Evolutionary conservation across 176 grass and related monocot species (phyloP).

Genomic region (Bolboschoenus planiculmis): DNA sequence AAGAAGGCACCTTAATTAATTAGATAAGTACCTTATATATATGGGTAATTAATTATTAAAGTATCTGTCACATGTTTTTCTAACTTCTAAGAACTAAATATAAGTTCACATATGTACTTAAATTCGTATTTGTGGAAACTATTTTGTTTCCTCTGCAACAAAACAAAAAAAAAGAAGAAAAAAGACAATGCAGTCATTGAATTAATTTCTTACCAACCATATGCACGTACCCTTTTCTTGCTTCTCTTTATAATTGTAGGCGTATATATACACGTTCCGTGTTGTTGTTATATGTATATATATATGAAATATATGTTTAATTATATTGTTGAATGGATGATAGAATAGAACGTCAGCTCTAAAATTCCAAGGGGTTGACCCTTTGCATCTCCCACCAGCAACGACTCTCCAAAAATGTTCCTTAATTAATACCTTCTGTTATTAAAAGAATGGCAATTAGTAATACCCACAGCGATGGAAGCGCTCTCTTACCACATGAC

Average conservation of each 20-base stretch:
- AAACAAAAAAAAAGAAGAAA: not conserved
- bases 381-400: constrained; percentile 34
- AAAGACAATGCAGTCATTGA: not conserved
- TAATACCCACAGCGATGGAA: constrained; percentile 50
- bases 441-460: constrained; percentile 28
- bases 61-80: too few relatives aligned
- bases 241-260: not conserved
- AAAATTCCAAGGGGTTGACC: constrained; percentile 70
- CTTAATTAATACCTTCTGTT: not conserved
- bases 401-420: not conserved
- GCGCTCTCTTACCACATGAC: constrained; percentile 73
- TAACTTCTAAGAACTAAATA: too few relatives aligned
- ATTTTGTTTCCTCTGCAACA: not conserved
- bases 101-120: not conserved
- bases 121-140: not conserved
- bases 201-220: constrained; percentile 3
- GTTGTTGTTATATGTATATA: not conserved
- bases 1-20: too few relatives aligned
- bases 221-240: not conserved
- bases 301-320: too few relatives aligned
- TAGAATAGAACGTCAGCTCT: constrained; percentile 30
- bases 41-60: too few relatives aligned
- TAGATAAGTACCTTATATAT: too few relatives aligned
- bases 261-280: constrained; percentile 11
- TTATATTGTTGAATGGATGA: not conserved